Conservation (phyloP, 371 early-diverging fungal species). For the Furculomyces boomerangus region DNA sequence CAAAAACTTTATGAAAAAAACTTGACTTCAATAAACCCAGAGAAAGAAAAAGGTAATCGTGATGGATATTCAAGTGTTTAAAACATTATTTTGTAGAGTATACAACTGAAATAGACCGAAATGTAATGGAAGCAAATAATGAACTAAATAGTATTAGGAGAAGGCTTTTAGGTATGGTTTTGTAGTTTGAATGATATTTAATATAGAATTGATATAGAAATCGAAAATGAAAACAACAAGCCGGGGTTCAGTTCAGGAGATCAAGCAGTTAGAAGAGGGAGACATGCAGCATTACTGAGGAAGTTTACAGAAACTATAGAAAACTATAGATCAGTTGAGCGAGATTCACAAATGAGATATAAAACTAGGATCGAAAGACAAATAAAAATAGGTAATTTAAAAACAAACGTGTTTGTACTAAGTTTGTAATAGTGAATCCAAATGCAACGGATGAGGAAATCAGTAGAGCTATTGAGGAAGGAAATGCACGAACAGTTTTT, state of each 20-base stretch:
- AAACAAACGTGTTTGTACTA: not conserved
- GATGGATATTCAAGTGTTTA: not conserved
- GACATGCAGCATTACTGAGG: constrained; percentile 3
- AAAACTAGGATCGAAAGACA: not conserved
- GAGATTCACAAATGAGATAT: constrained; percentile 3
- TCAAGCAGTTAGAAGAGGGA: constrained; percentile 10
- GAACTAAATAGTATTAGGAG: not conserved
- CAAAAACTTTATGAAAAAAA: not conserved
- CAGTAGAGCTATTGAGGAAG: not conserved
- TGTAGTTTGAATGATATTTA: not conserved
- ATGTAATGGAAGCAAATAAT: not conserved
- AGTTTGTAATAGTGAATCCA: not conserved
- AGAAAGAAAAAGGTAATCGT: not conserved
- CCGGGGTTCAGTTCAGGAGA: not conserved
- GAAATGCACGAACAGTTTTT: not conserved
- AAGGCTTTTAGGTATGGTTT: not conserved
- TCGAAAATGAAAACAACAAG: not conserved
- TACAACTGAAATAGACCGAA: not conserved
- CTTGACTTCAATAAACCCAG: not conserved
- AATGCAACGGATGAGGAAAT: constrained; percentile 1
- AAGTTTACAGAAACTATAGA: constrained; percentile 3
- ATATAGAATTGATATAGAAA: not conserved
- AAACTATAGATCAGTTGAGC: constrained; percentile 3
- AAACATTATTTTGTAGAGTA: not conserved
- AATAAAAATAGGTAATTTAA: not conserved